phyloP scores from a whole-genome alignment of 139 green algal genomes.

The Limnomonas spitsbergensis region DNA sequence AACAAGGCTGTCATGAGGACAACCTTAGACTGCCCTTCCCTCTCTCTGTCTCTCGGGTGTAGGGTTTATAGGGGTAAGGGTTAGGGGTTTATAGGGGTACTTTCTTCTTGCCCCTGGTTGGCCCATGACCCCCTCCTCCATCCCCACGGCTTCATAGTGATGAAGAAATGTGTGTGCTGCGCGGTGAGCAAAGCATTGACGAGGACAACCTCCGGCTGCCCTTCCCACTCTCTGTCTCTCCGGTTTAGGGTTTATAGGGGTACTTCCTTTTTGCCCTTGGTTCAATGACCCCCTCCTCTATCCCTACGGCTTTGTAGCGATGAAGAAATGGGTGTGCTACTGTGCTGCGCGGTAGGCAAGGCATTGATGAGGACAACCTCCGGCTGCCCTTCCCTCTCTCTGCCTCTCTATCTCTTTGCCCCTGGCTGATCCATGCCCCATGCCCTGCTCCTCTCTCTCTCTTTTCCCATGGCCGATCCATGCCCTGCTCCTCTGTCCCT shows the following conservation, averaged over 20 bases:
- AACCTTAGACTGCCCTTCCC: too few relatives aligned
- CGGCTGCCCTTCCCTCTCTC: too few relatives aligned
- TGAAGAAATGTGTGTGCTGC: slow-evolving; percentile 75
- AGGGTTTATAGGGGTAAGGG: too few relatives aligned
- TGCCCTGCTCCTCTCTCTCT: not conserved
- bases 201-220: too few relatives aligned
- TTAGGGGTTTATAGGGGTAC: too few relatives aligned
- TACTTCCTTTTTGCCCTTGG: not conserved
- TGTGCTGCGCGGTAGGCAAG: slow-evolving; percentile 67
- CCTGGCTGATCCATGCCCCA: too few relatives aligned
- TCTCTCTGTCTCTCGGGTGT: too few relatives aligned
- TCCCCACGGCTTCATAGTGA: slow-evolving; percentile 36
- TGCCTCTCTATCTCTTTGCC: too few relatives aligned
- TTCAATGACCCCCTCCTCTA: not conserved
- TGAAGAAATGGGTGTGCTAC: slow-evolving; percentile 73
- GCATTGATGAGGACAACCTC: slow-evolving; percentile 49
- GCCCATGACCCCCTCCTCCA: not conserved
- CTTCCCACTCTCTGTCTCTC: too few relatives aligned
- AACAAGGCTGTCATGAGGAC: too few relatives aligned
- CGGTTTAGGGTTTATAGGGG: too few relatives aligned
- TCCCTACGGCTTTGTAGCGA: slow-evolving; percentile 36
- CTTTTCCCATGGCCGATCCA: not conserved
- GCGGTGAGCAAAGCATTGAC: too few relatives aligned
- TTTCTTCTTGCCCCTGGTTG: not conserved
- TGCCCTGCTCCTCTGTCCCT: not conserved